Conservation (phyloP, 768 basidiomycete species). For the Mycena galericulata region DNA sequence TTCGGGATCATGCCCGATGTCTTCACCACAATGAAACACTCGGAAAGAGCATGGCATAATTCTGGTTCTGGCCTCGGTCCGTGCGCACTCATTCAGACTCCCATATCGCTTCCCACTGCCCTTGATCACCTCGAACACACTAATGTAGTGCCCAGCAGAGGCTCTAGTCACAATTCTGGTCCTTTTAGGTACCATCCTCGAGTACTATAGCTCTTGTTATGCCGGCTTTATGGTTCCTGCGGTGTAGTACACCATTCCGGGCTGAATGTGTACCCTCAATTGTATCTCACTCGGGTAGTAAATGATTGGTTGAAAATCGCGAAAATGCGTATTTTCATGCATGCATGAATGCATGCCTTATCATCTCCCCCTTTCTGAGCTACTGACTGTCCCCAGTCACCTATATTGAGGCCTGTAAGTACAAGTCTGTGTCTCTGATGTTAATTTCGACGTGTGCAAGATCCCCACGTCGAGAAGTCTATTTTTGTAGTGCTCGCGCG, state of each 20-base stretch:
- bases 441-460: too few relatives aligned
- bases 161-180: not conserved
- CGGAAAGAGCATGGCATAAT: not conserved
- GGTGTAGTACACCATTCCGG: conserved; percentile 8
- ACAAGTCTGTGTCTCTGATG: too few relatives aligned
- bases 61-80: not conserved
- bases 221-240: not conserved
- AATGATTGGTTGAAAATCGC: not conserved
- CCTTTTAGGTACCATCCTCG: not conserved
- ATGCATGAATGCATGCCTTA: not conserved
- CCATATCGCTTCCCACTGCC: not conserved
- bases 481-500: too few relatives aligned
- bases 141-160: not conserved
- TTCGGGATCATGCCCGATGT: not conserved
- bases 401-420: too few relatives aligned
- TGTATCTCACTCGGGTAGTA: conserved; percentile 1
- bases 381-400: too few relatives aligned
- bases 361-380: not conserved
- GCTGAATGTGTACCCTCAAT: conserved; percentile 1
- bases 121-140: conserved; percentile 4
- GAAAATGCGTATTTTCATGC: not conserved
- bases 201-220: not conserved
- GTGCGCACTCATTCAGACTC: not conserved
- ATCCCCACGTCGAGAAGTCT: too few relatives aligned
- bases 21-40: not conserved